Evolutionary conservation across 805 yeast genomes (phyloP).

Genomic region (Wickerhamiella lipophila): DNA sequence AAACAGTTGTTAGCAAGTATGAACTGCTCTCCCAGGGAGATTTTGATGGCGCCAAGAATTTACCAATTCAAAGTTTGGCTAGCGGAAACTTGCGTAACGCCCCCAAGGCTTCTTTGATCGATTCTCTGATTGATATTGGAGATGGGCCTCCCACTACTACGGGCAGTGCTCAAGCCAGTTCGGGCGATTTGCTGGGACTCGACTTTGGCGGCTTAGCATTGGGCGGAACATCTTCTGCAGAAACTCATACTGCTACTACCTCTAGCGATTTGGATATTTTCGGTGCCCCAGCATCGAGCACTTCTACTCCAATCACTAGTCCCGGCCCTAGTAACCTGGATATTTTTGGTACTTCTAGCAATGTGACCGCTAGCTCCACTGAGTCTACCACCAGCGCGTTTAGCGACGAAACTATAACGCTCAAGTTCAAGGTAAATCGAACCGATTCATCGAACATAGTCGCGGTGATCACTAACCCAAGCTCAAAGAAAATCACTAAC

Average conservation of each 20-base stretch:
- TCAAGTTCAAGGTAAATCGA: slow-evolving; percentile 36
- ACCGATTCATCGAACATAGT: slow-evolving; percentile 33
- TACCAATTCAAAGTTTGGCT: slow-evolving; percentile 30
- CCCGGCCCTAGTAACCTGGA: slow-evolving; percentile 5
- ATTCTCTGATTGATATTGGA: slow-evolving; percentile 63
- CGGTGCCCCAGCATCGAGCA: slow-evolving; percentile 24
- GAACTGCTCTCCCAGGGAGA: slow-evolving; percentile 55
- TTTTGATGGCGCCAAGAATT: slow-evolving; percentile 38
- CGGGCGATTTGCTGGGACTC: slow-evolving; percentile 51
- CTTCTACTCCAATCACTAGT: slow-evolving; percentile 1
- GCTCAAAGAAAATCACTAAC: slow-evolving; percentile 34
- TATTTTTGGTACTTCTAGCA: slow-evolving; percentile 12
- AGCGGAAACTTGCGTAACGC: slow-evolving; percentile 22
- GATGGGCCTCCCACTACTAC: slow-evolving; percentile 27
- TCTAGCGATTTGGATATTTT: slow-evolving; percentile 4
- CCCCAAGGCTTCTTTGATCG: slow-evolving; percentile 31
- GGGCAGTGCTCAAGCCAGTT: slow-evolving; percentile 24
- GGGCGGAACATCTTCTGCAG: slow-evolving; percentile 29
- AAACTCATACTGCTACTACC: slow-evolving; percentile 18
- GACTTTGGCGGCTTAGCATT: slow-evolving; percentile 36
- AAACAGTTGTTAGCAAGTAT: slow-evolving; percentile 54
- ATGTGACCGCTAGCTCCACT: slow-evolving; percentile 13
- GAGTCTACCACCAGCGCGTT: not conserved
- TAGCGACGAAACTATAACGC: slow-evolving; percentile 33
- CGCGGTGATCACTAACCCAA: slow-evolving; percentile 41